phyloP scores from a whole-genome alignment of 352 stramenopile genomes.

The Phytophthora pisi region DNA sequence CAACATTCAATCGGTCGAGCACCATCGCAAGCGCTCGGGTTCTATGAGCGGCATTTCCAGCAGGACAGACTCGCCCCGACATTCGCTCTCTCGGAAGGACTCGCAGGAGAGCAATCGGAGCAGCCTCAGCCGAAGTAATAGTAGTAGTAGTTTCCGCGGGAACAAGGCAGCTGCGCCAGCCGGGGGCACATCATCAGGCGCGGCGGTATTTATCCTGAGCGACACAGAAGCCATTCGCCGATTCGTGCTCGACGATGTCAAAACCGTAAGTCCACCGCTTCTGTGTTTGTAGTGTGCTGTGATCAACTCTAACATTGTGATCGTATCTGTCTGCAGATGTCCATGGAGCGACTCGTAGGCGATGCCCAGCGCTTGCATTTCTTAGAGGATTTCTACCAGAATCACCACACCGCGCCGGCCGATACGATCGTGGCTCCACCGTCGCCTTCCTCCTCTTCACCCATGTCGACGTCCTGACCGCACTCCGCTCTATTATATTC shows the following conservation, averaged over 20 bases:
- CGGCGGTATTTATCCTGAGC: slow-evolving; percentile 49
- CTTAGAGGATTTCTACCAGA: slow-evolving; percentile 67
- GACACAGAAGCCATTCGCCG: slow-evolving; percentile 71
- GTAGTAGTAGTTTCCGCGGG: slow-evolving; percentile 24
- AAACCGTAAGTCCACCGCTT: slow-evolving; percentile 45
- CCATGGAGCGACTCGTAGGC: slow-evolving; percentile 78
- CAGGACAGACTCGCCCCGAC: slow-evolving; percentile 34
- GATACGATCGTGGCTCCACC: slow-evolving; percentile 26
- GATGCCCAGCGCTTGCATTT: slow-evolving; percentile 78
- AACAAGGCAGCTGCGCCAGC: slow-evolving; percentile 23
- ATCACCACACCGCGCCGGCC: slow-evolving; percentile 20
- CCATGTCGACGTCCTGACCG: slow-evolving; percentile 40
- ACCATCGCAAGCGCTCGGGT: slow-evolving; percentile 41
- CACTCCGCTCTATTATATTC: slow-evolving; percentile 38
- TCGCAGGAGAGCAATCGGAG: slow-evolving; percentile 37
- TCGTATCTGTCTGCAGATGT: slow-evolving; percentile 53
- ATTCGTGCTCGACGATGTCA: slow-evolving; percentile 69
- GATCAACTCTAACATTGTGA: slow-evolving; percentile 13
- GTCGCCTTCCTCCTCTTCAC: slow-evolving; percentile 27
- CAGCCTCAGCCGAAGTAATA: slow-evolving; percentile 30
- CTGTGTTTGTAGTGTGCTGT: neutral
- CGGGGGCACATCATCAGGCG: slow-evolving; percentile 11
- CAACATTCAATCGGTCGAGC: slow-evolving; percentile 45
- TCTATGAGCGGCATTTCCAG: slow-evolving; percentile 29
- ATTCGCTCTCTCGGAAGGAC: slow-evolving; percentile 38